Evolutionary conservation across 2,329 filamentous ascomycete genomes (phyloP), one percentile per base, ranked within the genome.

Genomic region (Massarina eburnea): DNA sequence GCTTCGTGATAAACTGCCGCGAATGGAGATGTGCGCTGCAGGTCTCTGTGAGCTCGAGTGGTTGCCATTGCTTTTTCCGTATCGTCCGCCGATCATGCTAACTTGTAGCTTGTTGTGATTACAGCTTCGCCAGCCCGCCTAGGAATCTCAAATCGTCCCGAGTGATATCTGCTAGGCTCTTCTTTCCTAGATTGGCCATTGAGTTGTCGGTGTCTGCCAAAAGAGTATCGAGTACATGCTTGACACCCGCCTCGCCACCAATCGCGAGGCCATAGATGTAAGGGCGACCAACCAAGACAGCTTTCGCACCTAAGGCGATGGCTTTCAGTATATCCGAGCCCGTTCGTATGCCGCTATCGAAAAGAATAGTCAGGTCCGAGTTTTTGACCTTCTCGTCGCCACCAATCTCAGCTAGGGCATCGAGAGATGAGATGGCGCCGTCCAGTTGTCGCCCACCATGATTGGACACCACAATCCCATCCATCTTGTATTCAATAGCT

Each of bases 391-490:
- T 58, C 12, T 61, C 61, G 38, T 68, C 68, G 0, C 46, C 61
- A 3, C 59, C 63, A 38, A 71, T 71, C 42, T 69, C 64, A 14
- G 64, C 61, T 14, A 71, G 52, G 1, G 65, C 67, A 48, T 70
- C 67, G 0, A 71, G 49, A 20, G 58, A 64, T 1, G 56, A 52
- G 24, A 69, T 64, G 0, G 64, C 68, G 1, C 68, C 68, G 43
- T 71, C 61, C 2, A 70, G 54, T 45, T 71, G 68, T 29, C 68
- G 48, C 3, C 68, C 68, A 5, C 67, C 68, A 45, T 71, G 68
- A 36, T 71, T 71, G 10, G 63, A 67, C 2, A 71, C 67, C 9
- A 71, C 49, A 38, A 71, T 70, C 8, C 68, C 68, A 36, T 70
- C 61, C 53, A 70, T 65, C 4, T 66, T 66, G 32, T 63, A 45